Base-by-base conservation (phyloP, 2,329 filamentous ascomycete genomes). In the Pyrenophora seminiperda region DNA sequence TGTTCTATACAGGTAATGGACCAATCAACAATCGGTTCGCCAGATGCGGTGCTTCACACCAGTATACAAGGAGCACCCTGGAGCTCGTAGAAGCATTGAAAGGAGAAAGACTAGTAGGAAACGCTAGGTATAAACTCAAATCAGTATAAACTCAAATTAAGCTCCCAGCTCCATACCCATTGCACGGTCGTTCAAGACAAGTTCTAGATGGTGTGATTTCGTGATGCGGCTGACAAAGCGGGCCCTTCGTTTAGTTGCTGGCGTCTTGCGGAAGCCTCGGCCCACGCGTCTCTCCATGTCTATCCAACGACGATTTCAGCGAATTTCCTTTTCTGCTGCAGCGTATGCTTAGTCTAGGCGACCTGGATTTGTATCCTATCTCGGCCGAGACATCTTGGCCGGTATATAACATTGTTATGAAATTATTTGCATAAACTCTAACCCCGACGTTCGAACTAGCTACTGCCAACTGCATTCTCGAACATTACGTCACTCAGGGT, bases 401-500 rank as follows among this genome's bases (percentile, higher is more conserved):
- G 24, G 13, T 27, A 7, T 22, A 27, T 27, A 11, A 9, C 24
- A 27, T 11, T 11, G 9, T 4, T 27, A 10, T 10, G 3, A 27
- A 11, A 13, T 11, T 13, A 5, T 9, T 10, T 27, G 24, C 24
- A 27, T 27, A 4, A 27, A 13, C 13, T 27, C 24, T 10, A 27
- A 9, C 4, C 24, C 24, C 24, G 24, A 27, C 4, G 20, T 7
- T 22, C 20, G 7, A 11, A 27, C 24, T 27, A 11, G 24, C 10
- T 27, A 27, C 24, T 27, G n/a, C 30, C 19, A 51, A 31, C 24
- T 42, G 15, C 43, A 41, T 58, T 60, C 54, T 59, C 22, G 19
- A 57, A 37, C 40, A 63, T 63, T 62, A 53, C 63, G 58, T 65
- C 58, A 62, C 64, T 24, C 38, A 34, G n/a, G 22, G 32, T 41